Evolutionary conservation across 306 rosid genomes (phyloP).

Genomic region (Sicyos edulis): DNA sequence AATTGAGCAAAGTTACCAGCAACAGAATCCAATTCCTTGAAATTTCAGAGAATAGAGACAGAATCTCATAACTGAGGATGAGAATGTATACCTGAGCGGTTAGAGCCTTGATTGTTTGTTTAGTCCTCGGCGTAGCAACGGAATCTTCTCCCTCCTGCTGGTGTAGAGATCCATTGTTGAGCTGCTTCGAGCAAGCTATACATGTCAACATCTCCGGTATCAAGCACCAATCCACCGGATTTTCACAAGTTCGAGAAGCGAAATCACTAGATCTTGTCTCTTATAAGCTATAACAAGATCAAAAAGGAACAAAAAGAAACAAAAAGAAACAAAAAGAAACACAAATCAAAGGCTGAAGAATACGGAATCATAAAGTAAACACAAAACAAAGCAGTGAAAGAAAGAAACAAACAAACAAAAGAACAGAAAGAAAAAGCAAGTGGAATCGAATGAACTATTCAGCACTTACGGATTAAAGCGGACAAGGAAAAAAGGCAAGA

Average conservation of each 20-base stretch:
- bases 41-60: conserved; percentile 27
- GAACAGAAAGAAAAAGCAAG: neutral
- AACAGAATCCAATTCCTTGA: no score
- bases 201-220: conserved; percentile 74
- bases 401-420: neutral
- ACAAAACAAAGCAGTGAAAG: neutral
- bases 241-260: conserved; percentile 21
- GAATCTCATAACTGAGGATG: neutral
- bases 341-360: conserved; percentile 19
- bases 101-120: conserved; percentile 82
- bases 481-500: conserved; percentile 16
- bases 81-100: conserved; percentile 65
- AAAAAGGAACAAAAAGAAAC: neutral
- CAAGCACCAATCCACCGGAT: conserved; percentile 19
- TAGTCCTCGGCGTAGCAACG: conserved; percentile 65
- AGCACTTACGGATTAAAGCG: conserved; percentile 14
- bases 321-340: neutral
- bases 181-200: conserved; percentile 87
- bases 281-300: conserved; percentile 25
- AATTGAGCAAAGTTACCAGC: no score
- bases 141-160: conserved; percentile 61
- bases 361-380: conserved; percentile 5
- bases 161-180: conserved; percentile 79
- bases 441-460: conserved; percentile 5
- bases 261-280: conserved; percentile 38